These are phyloP conservation scores for Boletus rex-veris DNA, from an alignment of 768 basidiomycete genomes.

Conservation along the genomic window DNA sequence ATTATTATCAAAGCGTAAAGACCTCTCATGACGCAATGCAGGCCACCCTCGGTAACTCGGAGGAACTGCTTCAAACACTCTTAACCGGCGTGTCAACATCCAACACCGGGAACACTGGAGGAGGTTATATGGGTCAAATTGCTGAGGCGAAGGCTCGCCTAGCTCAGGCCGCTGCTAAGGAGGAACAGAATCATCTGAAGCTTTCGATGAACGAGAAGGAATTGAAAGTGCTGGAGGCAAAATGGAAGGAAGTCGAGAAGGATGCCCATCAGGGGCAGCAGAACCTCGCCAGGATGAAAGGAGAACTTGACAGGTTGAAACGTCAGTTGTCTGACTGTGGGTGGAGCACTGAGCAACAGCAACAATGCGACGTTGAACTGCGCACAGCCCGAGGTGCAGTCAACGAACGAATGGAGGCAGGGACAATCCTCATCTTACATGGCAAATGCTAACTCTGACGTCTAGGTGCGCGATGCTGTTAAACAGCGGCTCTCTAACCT, in stretches of 20 bases:
- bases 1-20: slow-evolving; percentile 60
- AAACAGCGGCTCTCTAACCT: slow-evolving; percentile 64
- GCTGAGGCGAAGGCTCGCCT: slow-evolving; percentile 76
- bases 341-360: slow-evolving; percentile 78
- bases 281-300: slow-evolving; percentile 57
- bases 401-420: slow-evolving; percentile 59
- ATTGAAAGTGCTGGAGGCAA: slow-evolving; percentile 66
- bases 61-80: slow-evolving; percentile 93
- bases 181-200: slow-evolving; percentile 75
- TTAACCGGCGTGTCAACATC: slow-evolving; percentile 85
- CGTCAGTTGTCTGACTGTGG: slow-evolving; percentile 55
- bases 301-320: slow-evolving; percentile 54
- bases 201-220: slow-evolving; percentile 78
- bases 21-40: slow-evolving; percentile 61
- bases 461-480: slow-evolving; percentile 64
- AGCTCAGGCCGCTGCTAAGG: slow-evolving; percentile 77
- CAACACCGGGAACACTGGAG: slow-evolving; percentile 62
- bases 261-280: slow-evolving; percentile 77
- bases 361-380: slow-evolving; percentile 48
- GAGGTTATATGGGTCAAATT: slow-evolving; percentile 96
- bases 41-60: slow-evolving; percentile 63
- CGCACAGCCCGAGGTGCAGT: slow-evolving; percentile 53
- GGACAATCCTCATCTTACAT: slow-evolving; percentile 8
- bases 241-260: slow-evolving; percentile 79
- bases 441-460: slow-evolving; percentile 6